These are phyloP conservation scores for Camelina hispida DNA, from an alignment of 345 rosid genomes.

Conservation along the genomic window DNA sequence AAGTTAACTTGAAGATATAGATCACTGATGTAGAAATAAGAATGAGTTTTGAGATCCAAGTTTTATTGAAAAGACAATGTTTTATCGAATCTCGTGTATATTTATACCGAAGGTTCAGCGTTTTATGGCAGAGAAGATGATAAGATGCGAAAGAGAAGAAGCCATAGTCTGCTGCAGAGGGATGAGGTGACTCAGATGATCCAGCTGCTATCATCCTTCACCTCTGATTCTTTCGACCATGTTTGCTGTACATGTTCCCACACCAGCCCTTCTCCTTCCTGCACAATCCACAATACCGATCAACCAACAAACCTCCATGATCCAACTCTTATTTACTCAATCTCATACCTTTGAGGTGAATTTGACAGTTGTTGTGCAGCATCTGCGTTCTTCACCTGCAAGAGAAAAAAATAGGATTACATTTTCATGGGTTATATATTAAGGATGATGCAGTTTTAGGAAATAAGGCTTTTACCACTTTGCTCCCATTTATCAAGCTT, in stretches of 20 bases:
- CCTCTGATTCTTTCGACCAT: conserved; percentile 63
- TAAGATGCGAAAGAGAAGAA: conserved; percentile 27
- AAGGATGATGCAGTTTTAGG: neutral
- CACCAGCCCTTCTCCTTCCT: conserved; percentile 56
- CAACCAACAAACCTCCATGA: conserved; percentile 1
- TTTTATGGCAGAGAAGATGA: conserved; percentile 26
- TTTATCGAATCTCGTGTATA: conserved; percentile 21
- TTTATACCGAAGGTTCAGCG: neutral
- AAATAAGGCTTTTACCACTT: conserved; percentile 54
- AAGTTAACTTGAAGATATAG: conserved; percentile 8
- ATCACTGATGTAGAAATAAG: neutral
- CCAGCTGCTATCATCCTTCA: conserved; percentile 57
- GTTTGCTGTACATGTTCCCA: conserved; percentile 71
- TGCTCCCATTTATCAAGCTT: conserved; percentile 83
- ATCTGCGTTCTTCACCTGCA: conserved; percentile 62
- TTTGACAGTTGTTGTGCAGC: conserved; percentile 63
- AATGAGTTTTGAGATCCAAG: conserved; percentile 14
- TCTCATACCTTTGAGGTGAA: conserved; percentile 58
- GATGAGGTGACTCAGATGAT: conserved; percentile 32
- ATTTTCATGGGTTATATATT: conserved; percentile 1
- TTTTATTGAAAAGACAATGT: conserved; percentile 1
- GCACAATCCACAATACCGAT: conserved; percentile 11
- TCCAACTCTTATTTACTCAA: conserved; percentile 8
- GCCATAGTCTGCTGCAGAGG: neutral
- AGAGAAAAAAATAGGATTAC: neutral